These are phyloP conservation scores for Trypanosoma brucei DNA, from an alignment of 208 protist genomes.

Conservation along the genomic window DNA sequence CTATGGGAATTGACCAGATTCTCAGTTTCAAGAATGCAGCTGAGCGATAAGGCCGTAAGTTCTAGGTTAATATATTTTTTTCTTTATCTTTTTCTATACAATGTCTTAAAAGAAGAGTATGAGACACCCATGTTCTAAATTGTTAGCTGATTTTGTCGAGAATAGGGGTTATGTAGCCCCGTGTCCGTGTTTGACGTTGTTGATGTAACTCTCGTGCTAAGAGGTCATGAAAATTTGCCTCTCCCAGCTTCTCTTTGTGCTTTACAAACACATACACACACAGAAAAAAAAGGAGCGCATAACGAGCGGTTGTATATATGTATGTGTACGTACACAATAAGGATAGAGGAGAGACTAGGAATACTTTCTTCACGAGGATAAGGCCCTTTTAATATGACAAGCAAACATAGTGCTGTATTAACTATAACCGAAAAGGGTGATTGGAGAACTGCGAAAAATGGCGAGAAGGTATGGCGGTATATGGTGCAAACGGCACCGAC, in stretches of 20 bases:
- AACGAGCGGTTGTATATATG: no score
- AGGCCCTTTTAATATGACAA: slow-evolving; percentile 44
- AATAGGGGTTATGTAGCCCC: no score
- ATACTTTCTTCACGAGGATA: no score
- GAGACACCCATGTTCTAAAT: slow-evolving; percentile 4
- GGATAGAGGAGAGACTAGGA: no score
- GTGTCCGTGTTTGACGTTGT: no score
- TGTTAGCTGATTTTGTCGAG: not conserved
- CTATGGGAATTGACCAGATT: slow-evolving; percentile 95
- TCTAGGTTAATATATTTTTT: slow-evolving; percentile 15
- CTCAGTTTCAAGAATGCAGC: slow-evolving; percentile 91
- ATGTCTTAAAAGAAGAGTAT: slow-evolving; percentile 4
- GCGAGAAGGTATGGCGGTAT: slow-evolving; percentile 53
- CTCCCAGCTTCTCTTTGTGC: not conserved
- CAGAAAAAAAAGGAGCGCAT: no score
- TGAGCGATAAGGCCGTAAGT: slow-evolving; percentile 22
- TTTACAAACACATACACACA: not conserved
- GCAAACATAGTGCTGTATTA: slow-evolving; percentile 42
- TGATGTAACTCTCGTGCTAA: no score
- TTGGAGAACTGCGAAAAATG: slow-evolving; percentile 44
- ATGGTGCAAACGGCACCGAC: slow-evolving; percentile 66
- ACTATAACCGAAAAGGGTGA: slow-evolving; percentile 61
- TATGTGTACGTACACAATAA: no score
- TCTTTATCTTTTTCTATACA: slow-evolving; percentile 18
- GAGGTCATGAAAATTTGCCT: no score